These are phyloP conservation scores for Pecoramyces ruminantium DNA, from an alignment of 192 early-diverging fungal genomes.

Conservation along the genomic window DNA sequence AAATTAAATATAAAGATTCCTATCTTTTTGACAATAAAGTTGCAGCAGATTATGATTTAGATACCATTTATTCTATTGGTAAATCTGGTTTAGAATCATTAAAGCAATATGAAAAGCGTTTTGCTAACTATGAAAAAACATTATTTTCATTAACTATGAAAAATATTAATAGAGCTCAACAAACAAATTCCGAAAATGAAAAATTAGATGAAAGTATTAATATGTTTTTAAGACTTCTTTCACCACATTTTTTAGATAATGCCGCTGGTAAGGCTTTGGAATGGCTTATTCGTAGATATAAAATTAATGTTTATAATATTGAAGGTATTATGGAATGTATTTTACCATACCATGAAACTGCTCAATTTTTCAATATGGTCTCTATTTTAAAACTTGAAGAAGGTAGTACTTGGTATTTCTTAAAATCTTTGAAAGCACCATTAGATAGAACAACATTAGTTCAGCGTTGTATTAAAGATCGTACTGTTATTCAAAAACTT, in stretches of 20 bases:
- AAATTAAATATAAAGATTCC: slow-evolving; percentile 16
- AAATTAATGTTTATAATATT: slow-evolving; percentile 75
- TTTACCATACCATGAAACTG: slow-evolving; percentile 87
- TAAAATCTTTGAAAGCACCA: slow-evolving; percentile 15
- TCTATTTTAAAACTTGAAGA: slow-evolving; percentile 50
- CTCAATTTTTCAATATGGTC: slow-evolving; percentile 68
- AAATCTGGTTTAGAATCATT: slow-evolving; percentile 63
- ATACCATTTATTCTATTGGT: slow-evolving; percentile 73
- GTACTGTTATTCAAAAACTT: slow-evolving; percentile 58
- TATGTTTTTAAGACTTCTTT: slow-evolving; percentile 56
- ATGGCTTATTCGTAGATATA: slow-evolving; percentile 71
- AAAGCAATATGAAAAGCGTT: slow-evolving; percentile 35
- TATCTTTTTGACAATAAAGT: slow-evolving; percentile 63
- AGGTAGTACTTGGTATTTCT: slow-evolving; percentile 6
- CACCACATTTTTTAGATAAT: slow-evolving; percentile 68
- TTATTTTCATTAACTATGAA: slow-evolving; percentile 73
- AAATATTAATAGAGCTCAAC: slow-evolving; percentile 41
- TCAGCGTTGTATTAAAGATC: slow-evolving; percentile 45
- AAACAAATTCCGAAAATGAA: slow-evolving; percentile 63
- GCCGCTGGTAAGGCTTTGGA: slow-evolving; percentile 78
- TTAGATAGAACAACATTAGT: slow-evolving; percentile 55
- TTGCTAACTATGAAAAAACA: slow-evolving; percentile 44
- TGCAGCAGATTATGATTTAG: slow-evolving; percentile 76
- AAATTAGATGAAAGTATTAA: slow-evolving; percentile 59
- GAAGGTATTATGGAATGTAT: slow-evolving; percentile 56